Percentiles rank a stretch among this genome's conserved stretches.
Evolutionary conservation across 768 basidiomycete species (phyloP).

Genomic region (Polyporus arcularius): DNA sequence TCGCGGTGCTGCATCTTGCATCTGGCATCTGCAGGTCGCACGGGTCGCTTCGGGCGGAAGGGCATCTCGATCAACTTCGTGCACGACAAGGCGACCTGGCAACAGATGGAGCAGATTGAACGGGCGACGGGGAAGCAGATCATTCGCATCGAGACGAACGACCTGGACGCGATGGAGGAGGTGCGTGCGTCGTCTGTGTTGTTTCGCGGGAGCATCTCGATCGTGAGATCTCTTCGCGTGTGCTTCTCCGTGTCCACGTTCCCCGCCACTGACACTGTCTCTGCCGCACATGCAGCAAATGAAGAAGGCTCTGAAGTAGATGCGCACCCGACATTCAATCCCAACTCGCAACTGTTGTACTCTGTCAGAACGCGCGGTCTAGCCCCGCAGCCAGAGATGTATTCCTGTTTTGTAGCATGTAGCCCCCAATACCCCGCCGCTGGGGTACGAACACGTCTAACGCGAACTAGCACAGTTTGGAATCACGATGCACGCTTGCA

Average conservation of each 20-base stretch:
- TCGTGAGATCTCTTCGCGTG: neutral
- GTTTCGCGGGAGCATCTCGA: neutral
- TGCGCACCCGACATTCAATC: neutral
- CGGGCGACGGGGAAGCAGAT: slow-evolving; percentile 76
- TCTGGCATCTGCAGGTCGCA: slow-evolving; percentile 64
- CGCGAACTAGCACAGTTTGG: too few species aligned
- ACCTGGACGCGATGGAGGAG: slow-evolving; percentile 93
- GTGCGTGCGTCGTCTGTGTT: slow-evolving; percentile 43
- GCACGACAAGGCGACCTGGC: slow-evolving; percentile 84
- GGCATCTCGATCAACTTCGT: slow-evolving; percentile 98
- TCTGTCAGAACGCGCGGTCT: neutral
- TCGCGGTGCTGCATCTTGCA: neutral
- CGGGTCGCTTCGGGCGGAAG: slow-evolving; percentile 96
- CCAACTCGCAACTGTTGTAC: neutral
- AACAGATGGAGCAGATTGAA: slow-evolving; percentile 90
- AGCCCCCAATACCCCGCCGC: neutral
- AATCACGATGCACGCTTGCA: neutral
- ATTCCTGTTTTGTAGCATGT: slow-evolving; percentile 14
- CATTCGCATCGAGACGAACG: slow-evolving; percentile 82
- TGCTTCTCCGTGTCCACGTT: neutral
- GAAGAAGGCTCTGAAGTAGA: slow-evolving; percentile 75
- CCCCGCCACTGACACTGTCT: neutral
- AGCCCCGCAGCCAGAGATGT: slow-evolving; percentile 7
- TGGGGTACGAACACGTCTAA: neutral
- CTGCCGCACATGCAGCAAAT: slow-evolving; percentile 54